Conservation (phyloP, 768 basidiomycete genomes). For the Harrya chromipes region DNA sequence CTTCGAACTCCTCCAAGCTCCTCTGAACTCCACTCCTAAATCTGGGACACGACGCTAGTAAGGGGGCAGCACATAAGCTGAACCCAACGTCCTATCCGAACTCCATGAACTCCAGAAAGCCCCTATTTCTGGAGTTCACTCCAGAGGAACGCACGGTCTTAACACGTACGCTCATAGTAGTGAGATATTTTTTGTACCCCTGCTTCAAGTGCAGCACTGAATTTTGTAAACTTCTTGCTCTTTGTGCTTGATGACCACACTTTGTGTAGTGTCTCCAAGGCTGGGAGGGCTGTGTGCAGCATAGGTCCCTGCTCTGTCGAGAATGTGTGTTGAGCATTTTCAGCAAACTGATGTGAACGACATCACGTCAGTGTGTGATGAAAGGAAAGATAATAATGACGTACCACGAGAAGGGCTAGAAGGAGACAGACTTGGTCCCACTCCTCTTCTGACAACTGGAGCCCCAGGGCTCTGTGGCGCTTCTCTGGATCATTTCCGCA, state of each 20-base stretch:
- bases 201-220: not conserved
- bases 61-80: no score
- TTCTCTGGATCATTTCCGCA: not conserved
- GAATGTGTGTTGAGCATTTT: slow-evolving; percentile 7
- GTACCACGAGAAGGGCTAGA: not conserved
- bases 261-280: slow-evolving; percentile 4
- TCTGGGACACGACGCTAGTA: no score
- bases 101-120: no score
- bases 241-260: not conserved
- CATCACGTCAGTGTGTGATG: not conserved
- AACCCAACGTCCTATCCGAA: no score
- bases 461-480: not conserved
- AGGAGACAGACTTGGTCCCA: not conserved
- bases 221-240: slow-evolving; percentile 2
- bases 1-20: no score
- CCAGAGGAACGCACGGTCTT: no score
- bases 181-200: not conserved
- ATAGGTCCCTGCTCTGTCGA: not conserved
- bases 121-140: no score
- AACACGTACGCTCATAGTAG: slow-evolving; percentile 4
- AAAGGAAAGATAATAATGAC: not conserved
- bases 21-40: no score
- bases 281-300: not conserved
- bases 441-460: slow-evolving; percentile 1
- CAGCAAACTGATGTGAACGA: slow-evolving; percentile 2